Base-by-base conservation (phyloP, 176 grass and related monocot genomes). In the Carex pumila region DNA sequence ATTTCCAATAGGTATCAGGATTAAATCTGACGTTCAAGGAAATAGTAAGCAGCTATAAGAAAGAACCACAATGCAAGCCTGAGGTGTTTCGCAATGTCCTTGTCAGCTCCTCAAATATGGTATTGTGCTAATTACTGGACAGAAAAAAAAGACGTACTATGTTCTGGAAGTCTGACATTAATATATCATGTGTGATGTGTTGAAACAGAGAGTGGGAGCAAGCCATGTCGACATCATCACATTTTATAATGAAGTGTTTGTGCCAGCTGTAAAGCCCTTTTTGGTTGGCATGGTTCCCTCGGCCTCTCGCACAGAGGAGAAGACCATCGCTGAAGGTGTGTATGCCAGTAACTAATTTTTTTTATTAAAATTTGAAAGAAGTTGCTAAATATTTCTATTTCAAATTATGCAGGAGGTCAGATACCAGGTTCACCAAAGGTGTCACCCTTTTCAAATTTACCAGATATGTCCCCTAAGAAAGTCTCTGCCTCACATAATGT, bases 391-490 rank as follows among this genome's bases (percentile, higher is more conserved):
- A 84, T 50, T 25, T 83, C 69, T 86, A 31, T 83, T 56, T 86
- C 19, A 80, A 75, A 83, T 52, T 91, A 6, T n/a, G 55, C 13
- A 90, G 55, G 79, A 94, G 89, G 85, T 15, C 88, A 92, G 85
- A 74, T 87, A 85, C 85, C 84, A 84, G 89, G 91, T 65, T 98
- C 95, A 80, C 92, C 95, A 45, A 98, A 90, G 83, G 73, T 90
- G 67, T 89, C 89, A 69, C 88, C 92, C 84, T 93, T 98, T 72
- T 86, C 89, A 84, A 98, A 91, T 87, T 85, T 98, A 80, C 95
- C 95, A 81, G 95, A 93, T 85, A 91, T 98, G 95, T 98, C 95
- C 41, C 95, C 95, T 9, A 95, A 94, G 83, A 98, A 98, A 91
- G 91, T 98, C 13, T 98, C 95, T 72, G 84, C 95, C 77, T 82